Conservation (phyloP, 176 grass and related monocot genomes). For the Aegilops sharonensis region DNA sequence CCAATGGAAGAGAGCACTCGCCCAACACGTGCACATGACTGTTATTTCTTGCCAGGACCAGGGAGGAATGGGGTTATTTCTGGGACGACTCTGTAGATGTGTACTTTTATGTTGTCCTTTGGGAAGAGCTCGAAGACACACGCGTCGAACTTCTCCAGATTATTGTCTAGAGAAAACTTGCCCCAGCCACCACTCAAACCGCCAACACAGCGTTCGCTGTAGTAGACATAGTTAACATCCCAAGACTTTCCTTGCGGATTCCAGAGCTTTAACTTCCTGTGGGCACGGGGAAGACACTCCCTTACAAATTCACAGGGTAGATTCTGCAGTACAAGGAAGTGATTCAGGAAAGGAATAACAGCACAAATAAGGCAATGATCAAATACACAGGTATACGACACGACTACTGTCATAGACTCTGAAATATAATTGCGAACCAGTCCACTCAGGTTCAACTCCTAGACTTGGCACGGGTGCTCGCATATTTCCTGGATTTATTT, state of each 20-base stretch:
- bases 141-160: conserved; percentile 74
- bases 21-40: not conserved
- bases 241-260: conserved; percentile 71
- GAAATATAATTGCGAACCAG: no score
- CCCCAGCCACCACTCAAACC: conserved; percentile 83
- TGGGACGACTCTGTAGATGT: conserved; percentile 77
- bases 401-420: not conserved
- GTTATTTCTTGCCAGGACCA: not conserved
- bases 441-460: no score
- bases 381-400: not conserved
- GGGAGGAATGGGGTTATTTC: conserved; percentile 50
- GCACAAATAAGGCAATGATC: not conserved
- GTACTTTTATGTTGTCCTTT: conserved; percentile 72
- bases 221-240: conserved; percentile 60
- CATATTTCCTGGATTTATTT: no score
- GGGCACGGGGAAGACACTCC: conserved; percentile 45
- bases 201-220: conserved; percentile 28
- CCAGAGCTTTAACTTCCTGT: conserved; percentile 61
- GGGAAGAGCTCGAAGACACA: conserved; percentile 78
- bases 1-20: not conserved
- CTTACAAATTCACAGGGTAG: conserved; percentile 53
- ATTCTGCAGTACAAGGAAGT: conserved; percentile 46
- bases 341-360: conserved; percentile 3
- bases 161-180: conserved; percentile 61
- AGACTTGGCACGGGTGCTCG: no score